These are phyloP conservation scores for Ustilago sp. DNA, from an alignment of 1,284 basidiomycete species.

Conservation along the genomic window DNA sequence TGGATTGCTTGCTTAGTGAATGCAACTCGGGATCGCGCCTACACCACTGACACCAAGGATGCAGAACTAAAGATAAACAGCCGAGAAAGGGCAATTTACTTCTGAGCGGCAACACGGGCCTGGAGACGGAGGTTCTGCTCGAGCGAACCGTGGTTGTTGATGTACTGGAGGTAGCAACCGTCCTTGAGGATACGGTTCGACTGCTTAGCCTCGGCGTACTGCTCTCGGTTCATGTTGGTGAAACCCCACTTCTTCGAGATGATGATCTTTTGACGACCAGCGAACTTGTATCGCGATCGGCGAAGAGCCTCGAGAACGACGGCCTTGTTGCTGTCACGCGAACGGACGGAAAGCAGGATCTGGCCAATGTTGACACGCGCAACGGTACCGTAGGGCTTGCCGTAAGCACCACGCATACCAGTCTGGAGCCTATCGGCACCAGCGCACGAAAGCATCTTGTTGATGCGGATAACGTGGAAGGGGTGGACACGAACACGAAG, in stretches of 20 bases:
- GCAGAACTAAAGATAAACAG: not conserved
- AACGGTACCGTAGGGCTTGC: constrained; percentile 96
- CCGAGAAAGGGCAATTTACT: constrained; percentile 49
- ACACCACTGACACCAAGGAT: constrained; percentile 25
- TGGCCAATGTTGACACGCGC: constrained; percentile 97
- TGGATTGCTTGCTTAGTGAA: constrained; percentile 2
- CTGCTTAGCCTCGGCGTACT: constrained; percentile 88
- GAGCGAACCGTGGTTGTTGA: constrained; percentile 67
- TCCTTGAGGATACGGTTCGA: constrained; percentile 72
- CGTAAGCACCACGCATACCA: constrained; percentile 99
- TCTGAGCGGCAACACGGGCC: constrained; percentile 66
- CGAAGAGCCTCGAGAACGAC: constrained; percentile 93
- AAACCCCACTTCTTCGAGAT: constrained; percentile 80
- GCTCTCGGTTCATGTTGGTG: constrained; percentile 91
- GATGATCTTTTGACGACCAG: constrained; percentile 98
- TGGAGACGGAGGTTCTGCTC: constrained; percentile 67
- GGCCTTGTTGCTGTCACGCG: constrained; percentile 86
- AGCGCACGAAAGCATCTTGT: constrained; percentile 99
- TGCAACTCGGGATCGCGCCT: constrained; percentile 10
- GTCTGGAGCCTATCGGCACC: constrained; percentile 96
- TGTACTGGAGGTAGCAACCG: constrained; percentile 69
- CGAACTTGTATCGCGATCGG: constrained; percentile 95
- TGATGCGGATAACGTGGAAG: constrained; percentile 98
- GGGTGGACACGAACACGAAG: constrained; percentile 96
- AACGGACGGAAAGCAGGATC: constrained; percentile 94